phyloP scores from a whole-genome alignment of 805 yeast genomes.

The Myxozyma kluyveri region DNA sequence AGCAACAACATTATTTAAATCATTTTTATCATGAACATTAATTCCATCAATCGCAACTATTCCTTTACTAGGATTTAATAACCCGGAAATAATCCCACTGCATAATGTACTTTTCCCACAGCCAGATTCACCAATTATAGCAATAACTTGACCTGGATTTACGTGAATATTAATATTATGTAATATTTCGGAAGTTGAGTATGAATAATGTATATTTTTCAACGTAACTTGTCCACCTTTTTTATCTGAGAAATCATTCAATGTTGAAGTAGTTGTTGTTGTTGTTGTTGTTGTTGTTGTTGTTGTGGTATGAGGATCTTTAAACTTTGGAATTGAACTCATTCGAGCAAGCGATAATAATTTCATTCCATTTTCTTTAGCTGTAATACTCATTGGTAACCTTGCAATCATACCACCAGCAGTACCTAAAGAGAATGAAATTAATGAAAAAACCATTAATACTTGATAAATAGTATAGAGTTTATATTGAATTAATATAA shows the following conservation, averaged over 20 bases:
- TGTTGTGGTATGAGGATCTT: conserved; percentile 1
- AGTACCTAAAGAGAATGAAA: conserved; percentile 69
- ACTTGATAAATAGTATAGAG: conserved; percentile 58
- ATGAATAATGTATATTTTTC: conserved; percentile 45
- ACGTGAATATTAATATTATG: conserved; percentile 47
- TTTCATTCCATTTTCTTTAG: conserved; percentile 46
- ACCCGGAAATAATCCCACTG: conserved; percentile 35
- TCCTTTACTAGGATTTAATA: conserved; percentile 49
- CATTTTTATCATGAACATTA: conserved; percentile 43
- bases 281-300: conserved; percentile 1
- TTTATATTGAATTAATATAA: conserved; percentile 59
- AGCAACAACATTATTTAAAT: conserved; percentile 47
- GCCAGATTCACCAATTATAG: conserved; percentile 83
- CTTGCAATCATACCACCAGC: conserved; percentile 58
- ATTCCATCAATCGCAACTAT: conserved; percentile 47
- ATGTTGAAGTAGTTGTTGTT: neutral
- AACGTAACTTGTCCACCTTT: conserved; percentile 48
- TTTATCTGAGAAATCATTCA: neutral
- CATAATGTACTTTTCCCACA: conserved; percentile 81
- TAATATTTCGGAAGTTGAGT: conserved; percentile 21
- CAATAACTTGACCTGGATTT: conserved; percentile 51
- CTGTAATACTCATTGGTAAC: conserved; percentile 78
- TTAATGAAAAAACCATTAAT: conserved; percentile 66
- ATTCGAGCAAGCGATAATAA: conserved; percentile 21
- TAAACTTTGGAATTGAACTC: too few relatives aligned